phyloP scores from a whole-genome alignment of 2,329 filamentous ascomycete genomes.

The Rosellinia necatrix region DNA sequence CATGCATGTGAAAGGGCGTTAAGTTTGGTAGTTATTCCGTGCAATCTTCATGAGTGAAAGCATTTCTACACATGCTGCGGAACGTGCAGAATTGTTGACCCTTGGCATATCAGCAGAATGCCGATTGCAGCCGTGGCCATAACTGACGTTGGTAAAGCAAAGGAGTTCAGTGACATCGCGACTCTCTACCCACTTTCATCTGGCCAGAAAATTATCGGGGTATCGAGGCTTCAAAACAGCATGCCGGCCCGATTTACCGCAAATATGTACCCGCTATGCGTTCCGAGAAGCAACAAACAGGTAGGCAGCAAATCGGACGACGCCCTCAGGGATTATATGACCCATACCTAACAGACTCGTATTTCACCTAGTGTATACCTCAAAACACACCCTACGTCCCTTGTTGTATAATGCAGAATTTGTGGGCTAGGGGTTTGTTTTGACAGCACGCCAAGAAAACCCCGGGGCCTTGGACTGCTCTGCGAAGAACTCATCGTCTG shows the following conservation, averaged over 20 bases:
- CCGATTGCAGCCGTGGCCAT: no score
- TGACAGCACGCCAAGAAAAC: slow-evolving; percentile 4
- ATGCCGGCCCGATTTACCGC: slow-evolving; percentile 3
- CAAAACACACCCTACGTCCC: no score
- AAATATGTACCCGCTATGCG: no score
- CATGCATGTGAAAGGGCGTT: neutral
- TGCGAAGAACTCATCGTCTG: neutral
- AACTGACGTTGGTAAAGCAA: no score
- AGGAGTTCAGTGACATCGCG: neutral
- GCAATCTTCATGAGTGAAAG: no score
- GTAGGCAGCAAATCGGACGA: no score
- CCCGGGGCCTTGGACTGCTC: neutral
- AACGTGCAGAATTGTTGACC: neutral
- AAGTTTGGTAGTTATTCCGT: no score
- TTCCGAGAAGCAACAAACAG: no score
- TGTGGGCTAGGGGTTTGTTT: slow-evolving; percentile 14
- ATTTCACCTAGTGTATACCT: no score
- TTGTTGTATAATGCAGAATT: slow-evolving; percentile 6
- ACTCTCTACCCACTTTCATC: neutral
- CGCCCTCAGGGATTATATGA: no score
- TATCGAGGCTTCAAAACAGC: neutral
- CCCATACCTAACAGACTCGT: no score
- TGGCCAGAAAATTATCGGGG: neutral
- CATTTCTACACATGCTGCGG: neutral
- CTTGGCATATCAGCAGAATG: neutral